These are phyloP conservation scores for Cladosporium sp. DNA, from an alignment of 2,329 filamentous ascomycete species.

Conservation along the genomic window DNA sequence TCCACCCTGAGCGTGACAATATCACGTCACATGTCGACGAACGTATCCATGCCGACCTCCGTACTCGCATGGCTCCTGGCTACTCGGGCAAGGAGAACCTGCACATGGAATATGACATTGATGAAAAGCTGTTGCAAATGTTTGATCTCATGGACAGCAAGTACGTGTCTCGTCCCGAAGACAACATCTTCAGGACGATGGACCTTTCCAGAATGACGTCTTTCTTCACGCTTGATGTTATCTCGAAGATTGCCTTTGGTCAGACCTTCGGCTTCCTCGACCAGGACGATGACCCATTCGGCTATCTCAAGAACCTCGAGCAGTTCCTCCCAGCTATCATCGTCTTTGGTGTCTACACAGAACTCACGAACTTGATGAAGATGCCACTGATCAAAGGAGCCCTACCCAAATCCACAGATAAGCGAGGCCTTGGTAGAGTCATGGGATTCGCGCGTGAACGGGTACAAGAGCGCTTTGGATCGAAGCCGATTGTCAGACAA, in stretches of 20 bases:
- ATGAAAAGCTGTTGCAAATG: conserved; percentile 37
- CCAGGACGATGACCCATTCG: conserved; percentile 51
- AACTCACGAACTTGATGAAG: conserved; percentile 44
- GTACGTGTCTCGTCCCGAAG: conserved; percentile 36
- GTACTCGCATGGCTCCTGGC: conserved; percentile 39
- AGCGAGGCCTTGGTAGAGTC: conserved; percentile 40
- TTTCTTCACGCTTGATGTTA: conserved; percentile 46
- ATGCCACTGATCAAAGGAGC: conserved; percentile 44
- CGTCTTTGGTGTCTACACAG: conserved; percentile 46
- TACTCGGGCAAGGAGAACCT: conserved; percentile 44
- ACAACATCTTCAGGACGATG: conserved; percentile 34
- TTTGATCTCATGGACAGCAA: conserved; percentile 37
- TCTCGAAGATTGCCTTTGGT: conserved; percentile 44
- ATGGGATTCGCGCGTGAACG: conserved; percentile 49
- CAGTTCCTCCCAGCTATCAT: conserved; percentile 48
- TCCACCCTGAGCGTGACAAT: conserved; percentile 43
- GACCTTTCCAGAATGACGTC: conserved; percentile 39
- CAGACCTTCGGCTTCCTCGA: conserved; percentile 52
- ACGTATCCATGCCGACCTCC: conserved; percentile 39
- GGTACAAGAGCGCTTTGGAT: conserved; percentile 49
- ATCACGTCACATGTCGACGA: conserved; percentile 43
- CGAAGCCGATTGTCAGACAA: conserved; percentile 43
- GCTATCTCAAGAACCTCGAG: conserved; percentile 49
- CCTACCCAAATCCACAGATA: conserved; percentile 50
- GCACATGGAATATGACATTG: conserved; percentile 40